Evolutionary conservation across 192 early-diverging fungal species (phyloP).

Genomic region (Coemansia aciculifera): DNA sequence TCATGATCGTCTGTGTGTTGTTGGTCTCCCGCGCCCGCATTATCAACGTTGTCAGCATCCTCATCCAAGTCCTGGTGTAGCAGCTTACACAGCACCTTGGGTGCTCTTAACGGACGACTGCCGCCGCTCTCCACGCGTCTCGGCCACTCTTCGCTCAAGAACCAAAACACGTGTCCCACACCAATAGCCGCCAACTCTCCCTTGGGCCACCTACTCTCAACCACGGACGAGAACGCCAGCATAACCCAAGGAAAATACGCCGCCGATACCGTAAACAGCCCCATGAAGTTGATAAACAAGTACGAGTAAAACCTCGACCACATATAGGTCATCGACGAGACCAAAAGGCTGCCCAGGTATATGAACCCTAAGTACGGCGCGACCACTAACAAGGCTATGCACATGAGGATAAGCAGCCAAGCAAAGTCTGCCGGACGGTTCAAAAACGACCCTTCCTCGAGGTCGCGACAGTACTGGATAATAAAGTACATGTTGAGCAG

Average conservation of each 20-base stretch:
- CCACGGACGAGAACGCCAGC: slow-evolving; percentile 80
- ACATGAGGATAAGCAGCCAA: slow-evolving; percentile 80
- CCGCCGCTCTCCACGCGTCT: slow-evolving; percentile 60
- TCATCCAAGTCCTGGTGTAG: slow-evolving; percentile 31
- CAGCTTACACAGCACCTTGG: slow-evolving; percentile 28
- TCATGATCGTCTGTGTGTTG: not conserved
- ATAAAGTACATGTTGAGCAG: slow-evolving; percentile 92
- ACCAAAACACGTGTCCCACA: slow-evolving; percentile 94
- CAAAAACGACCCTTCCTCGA: slow-evolving; percentile 93
- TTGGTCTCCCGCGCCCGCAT: not conserved
- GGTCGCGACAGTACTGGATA: slow-evolving; percentile 81
- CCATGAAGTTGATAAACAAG: slow-evolving; percentile 84
- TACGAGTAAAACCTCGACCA: slow-evolving; percentile 97
- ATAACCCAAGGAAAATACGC: slow-evolving; percentile 92
- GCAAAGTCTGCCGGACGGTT: slow-evolving; percentile 89
- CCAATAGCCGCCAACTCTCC: slow-evolving; percentile 82
- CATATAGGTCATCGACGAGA: slow-evolving; percentile 87
- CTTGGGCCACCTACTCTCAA: slow-evolving; percentile 68
- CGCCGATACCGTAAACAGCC: slow-evolving; percentile 88
- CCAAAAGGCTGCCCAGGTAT: slow-evolving; percentile 81
- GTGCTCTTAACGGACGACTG: slow-evolving; percentile 19
- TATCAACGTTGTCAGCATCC: not conserved
- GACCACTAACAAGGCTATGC: slow-evolving; percentile 55
- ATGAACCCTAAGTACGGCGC: slow-evolving; percentile 56
- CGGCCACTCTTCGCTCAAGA: slow-evolving; percentile 94